Percentiles rank a stretch among this genome's conserved stretches.
Evolutionary conservation across 805 yeast genomes (phyloP).

Genomic region (Metschnikowia santaceciliae): DNA sequence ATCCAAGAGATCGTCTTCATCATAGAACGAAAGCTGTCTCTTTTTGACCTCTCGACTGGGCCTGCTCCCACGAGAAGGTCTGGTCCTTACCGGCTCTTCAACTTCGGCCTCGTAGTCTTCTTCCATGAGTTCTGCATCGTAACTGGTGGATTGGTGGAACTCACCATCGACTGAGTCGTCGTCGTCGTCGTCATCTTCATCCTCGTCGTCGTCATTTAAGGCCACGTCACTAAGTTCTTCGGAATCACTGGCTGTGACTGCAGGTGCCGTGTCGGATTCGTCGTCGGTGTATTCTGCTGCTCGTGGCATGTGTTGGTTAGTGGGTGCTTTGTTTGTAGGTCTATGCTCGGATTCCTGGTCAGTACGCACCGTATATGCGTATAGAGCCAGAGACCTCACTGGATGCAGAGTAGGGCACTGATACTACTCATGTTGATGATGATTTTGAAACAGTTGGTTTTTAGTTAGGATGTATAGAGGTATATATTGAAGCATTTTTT

Average conservation of each 20-base stretch:
- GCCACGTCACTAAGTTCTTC: conserved; percentile 15
- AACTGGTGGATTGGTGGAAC: not conserved
- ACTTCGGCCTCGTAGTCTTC: conserved; percentile 9
- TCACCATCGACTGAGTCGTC: conserved; percentile 8
- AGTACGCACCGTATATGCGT: not conserved
- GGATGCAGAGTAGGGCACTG: no score
- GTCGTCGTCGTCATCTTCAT: conserved; percentile 10
- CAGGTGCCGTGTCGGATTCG: conserved; percentile 9
- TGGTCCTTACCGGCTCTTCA: conserved; percentile 7
- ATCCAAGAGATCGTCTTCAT: conserved; percentile 30
- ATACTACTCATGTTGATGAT: no score
- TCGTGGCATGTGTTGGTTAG: not conserved
- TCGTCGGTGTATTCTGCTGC: conserved; percentile 13
- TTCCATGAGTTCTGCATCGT: conserved; percentile 9
- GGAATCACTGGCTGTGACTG: conserved; percentile 10
- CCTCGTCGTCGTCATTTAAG: conserved; percentile 12
- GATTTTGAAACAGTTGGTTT: no score
- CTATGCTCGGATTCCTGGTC: not conserved
- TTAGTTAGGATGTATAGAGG: no score
- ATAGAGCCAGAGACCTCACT: no score
- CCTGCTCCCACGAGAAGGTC: conserved; percentile 11
- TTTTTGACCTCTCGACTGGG: conserved; percentile 28
- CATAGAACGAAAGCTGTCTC: conserved; percentile 36
- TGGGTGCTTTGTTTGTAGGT: not conserved
- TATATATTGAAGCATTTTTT: no score